Conservation (phyloP, 768 basidiomycete genomes). For the Exidia glandulosa region DNA sequence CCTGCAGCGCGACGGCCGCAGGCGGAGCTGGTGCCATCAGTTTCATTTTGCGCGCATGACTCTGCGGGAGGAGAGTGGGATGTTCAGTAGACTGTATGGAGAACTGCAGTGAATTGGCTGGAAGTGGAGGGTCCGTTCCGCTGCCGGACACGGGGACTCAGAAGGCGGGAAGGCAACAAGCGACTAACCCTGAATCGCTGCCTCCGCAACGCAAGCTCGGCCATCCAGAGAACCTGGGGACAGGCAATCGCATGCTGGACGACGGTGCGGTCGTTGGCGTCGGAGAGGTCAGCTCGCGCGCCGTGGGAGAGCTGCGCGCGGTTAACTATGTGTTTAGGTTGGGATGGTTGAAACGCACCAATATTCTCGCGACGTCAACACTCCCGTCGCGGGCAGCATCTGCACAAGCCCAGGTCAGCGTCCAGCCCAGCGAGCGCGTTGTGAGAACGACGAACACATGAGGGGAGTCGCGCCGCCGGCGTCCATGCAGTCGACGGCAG, state of each 20-base stretch:
- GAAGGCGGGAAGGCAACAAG: too few species aligned
- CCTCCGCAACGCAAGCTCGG: constrained; percentile 52
- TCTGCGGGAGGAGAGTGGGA: neutral
- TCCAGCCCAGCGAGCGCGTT: constrained; percentile 6
- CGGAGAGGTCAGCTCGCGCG: constrained; percentile 62
- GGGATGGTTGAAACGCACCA: neutral
- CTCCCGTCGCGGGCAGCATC: constrained; percentile 70
- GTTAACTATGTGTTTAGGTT: neutral
- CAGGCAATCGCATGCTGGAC: constrained; percentile 58
- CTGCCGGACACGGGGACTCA: neutral
- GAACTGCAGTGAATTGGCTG: neutral
- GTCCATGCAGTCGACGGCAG: constrained; percentile 67
- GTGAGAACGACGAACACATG: constrained; percentile 53
- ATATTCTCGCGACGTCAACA: constrained; percentile 37
- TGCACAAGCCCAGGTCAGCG: constrained; percentile 17
- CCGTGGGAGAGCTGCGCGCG: constrained; percentile 47
- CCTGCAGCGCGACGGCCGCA: neutral
- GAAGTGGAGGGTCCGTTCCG: neutral
- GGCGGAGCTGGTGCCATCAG: neutral
- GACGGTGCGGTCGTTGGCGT: constrained; percentile 60
- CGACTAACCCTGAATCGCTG: constrained; percentile 40
- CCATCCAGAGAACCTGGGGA: constrained; percentile 55
- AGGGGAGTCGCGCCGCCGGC: constrained; percentile 65
- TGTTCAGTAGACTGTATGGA: too few species aligned
- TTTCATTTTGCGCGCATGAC: neutral